These are phyloP conservation scores for Lachancea thermotolerans DNA, from an alignment of 805 yeast species.

Conservation along the genomic window DNA sequence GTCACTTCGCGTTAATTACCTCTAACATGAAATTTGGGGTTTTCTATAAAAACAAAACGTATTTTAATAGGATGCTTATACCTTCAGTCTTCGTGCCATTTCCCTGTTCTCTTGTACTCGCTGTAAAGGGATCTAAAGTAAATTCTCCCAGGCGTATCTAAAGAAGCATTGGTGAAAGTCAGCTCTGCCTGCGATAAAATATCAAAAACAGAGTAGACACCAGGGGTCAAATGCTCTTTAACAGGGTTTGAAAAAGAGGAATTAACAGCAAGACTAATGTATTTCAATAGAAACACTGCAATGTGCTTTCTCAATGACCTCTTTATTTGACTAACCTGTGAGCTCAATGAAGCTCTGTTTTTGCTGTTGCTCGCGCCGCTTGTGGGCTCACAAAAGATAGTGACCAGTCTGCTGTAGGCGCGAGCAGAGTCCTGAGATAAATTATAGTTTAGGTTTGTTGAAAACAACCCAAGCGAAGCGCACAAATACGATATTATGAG, in stretches of 20 bases:
- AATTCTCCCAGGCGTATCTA: slow-evolving; percentile 65
- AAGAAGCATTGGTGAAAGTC: slow-evolving; percentile 49
- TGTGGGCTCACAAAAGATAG: slow-evolving; percentile 68
- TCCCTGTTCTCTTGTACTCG: slow-evolving; percentile 70
- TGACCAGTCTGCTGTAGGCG: slow-evolving; percentile 50
- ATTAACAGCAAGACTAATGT: slow-evolving; percentile 47
- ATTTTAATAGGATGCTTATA: too few species aligned
- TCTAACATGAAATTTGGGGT: too few species aligned
- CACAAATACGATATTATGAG: slow-evolving; percentile 45
- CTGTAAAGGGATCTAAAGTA: slow-evolving; percentile 61
- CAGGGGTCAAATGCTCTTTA: slow-evolving; percentile 45
- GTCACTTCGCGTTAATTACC: background rate
- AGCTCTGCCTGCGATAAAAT: slow-evolving; percentile 63
- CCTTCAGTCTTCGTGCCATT: slow-evolving; percentile 60
- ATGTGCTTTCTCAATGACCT: slow-evolving; percentile 57
- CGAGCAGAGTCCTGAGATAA: slow-evolving; percentile 36
- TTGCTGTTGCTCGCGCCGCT: slow-evolving; percentile 22
- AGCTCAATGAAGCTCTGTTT: slow-evolving; percentile 38
- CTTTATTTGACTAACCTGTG: slow-evolving; percentile 50
- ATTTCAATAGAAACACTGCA: slow-evolving; percentile 53
- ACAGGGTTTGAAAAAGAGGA: slow-evolving; percentile 41
- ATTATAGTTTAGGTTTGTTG: slow-evolving; percentile 17
- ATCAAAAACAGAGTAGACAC: slow-evolving; percentile 60
- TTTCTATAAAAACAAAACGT: too few species aligned
- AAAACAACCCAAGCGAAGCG: slow-evolving; percentile 44